phyloP scores from a whole-genome alignment of 208 protist species.

The Kentomonas sorsogonicus region DNA sequence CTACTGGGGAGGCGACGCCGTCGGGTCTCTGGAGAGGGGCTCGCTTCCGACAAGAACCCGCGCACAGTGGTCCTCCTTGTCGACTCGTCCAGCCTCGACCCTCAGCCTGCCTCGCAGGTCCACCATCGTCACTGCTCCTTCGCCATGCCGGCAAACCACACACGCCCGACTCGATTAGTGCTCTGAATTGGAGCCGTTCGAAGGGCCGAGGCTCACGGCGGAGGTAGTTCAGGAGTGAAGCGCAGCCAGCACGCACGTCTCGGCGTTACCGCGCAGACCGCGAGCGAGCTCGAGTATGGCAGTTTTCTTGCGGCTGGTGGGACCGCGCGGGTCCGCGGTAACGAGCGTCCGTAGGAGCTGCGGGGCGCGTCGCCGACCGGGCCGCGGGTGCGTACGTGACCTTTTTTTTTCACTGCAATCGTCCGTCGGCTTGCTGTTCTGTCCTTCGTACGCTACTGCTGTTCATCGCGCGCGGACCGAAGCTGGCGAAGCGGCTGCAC shows the following conservation, averaged over 20 bases:
- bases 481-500: conserved; percentile 53
- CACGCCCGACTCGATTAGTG: too few relatives aligned
- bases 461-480: conserved; percentile 43
- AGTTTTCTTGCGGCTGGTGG: conserved; percentile 19
- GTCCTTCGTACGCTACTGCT: conserved; percentile 54
- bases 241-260: too few relatives aligned
- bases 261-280: too few relatives aligned
- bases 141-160: conserved; percentile 15
- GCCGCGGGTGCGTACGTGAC: conserved; percentile 60
- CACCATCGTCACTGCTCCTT: conserved; percentile 60
- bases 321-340: conserved; percentile 19
- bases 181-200: too few relatives aligned
- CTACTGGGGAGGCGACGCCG: too few relatives aligned
- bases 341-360: conserved; percentile 60
- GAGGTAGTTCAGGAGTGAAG: conserved; percentile 79
- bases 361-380: too few relatives aligned
- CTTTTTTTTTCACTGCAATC: conserved; percentile 50
- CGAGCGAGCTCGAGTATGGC: conserved; percentile 59
- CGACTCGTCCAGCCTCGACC: conserved; percentile 70
- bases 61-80: conserved; percentile 37
- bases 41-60: too few relatives aligned
- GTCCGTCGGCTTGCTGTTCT: conserved; percentile 54
- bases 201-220: conserved; percentile 57
- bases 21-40: too few relatives aligned
- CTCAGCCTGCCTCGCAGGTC: too few relatives aligned